These are phyloP conservation scores for Ogataea corticis DNA, from an alignment of 805 yeast genomes.

Conservation along the genomic window DNA sequence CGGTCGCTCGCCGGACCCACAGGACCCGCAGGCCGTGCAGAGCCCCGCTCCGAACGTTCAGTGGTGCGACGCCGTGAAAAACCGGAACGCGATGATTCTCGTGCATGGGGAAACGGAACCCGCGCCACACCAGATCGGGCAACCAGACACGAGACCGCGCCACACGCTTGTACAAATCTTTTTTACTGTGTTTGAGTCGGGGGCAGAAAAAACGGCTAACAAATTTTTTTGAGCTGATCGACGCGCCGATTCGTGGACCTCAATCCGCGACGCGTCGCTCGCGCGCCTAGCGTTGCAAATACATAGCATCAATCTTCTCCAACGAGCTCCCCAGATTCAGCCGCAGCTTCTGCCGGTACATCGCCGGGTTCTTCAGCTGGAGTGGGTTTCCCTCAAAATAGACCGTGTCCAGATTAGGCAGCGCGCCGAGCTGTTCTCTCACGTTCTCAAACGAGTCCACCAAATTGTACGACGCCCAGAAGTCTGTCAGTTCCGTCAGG, in stretches of 20 bases:
- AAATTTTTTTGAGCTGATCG: neutral
- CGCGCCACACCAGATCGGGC: neutral
- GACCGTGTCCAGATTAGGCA: slow-evolving; percentile 76
- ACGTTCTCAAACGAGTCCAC: slow-evolving; percentile 69
- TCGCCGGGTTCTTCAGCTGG: slow-evolving; percentile 68
- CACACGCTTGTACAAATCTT: neutral
- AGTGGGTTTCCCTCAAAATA: slow-evolving; percentile 94
- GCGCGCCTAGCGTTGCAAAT: slow-evolving; percentile 25
- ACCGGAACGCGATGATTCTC: slow-evolving; percentile 7
- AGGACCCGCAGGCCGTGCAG: slow-evolving; percentile 2
- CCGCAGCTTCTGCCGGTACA: slow-evolving; percentile 81
- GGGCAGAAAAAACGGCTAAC: too few species aligned
- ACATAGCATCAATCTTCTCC: slow-evolving; percentile 89
- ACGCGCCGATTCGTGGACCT: neutral
- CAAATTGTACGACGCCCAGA: slow-evolving; percentile 88
- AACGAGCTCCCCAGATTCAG: slow-evolving; percentile 71
- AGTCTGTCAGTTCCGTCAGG: slow-evolving; percentile 73
- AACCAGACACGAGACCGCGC: neutral
- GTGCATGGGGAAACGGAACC: slow-evolving; percentile 6
- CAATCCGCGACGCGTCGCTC: neutral
- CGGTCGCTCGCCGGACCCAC: neutral
- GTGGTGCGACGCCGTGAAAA: slow-evolving; percentile 1
- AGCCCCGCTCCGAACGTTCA: slow-evolving; percentile 4
- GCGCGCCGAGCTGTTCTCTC: slow-evolving; percentile 58
- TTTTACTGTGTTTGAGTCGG: too few species aligned